Evolutionary conservation across 208 protist genomes (phyloP).

Genomic region (Wallacemonas sp.): DNA sequence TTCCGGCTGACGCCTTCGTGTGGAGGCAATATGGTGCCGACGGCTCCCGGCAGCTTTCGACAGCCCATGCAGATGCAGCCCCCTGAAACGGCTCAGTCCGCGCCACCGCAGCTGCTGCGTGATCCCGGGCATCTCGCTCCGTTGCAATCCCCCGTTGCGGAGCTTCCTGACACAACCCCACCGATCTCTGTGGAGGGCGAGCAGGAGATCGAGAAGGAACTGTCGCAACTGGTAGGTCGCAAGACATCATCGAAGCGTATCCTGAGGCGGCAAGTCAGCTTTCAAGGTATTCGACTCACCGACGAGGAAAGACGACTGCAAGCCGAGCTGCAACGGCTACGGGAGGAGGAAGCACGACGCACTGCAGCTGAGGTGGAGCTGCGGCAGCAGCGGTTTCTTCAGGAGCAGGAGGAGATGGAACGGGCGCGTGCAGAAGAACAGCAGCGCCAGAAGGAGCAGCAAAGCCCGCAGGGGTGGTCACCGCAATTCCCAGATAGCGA

Average conservation of each 20-base stretch:
- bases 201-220: constrained; percentile 11
- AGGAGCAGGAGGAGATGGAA: neutral
- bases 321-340: constrained; percentile 6
- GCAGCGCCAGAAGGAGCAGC: constrained; percentile 4
- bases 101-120: neutral
- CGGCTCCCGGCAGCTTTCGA: neutral
- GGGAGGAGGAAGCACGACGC: neutral
- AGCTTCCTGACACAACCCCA: neutral
- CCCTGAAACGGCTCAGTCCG: neutral
- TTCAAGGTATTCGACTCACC: constrained; percentile 7
- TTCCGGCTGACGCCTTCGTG: neutral
- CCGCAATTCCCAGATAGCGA: neutral
- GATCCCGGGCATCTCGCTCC: constrained; percentile 4
- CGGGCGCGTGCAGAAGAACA: neutral
- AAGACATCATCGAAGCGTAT: constrained; percentile 8
- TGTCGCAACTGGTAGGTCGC: constrained; percentile 6
- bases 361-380: neutral
- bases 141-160: neutral
- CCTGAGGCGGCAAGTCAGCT: constrained; percentile 3
- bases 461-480: neutral
- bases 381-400: neutral
- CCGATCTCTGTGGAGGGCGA: neutral
- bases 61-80: neutral
- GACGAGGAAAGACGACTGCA: constrained; percentile 10
- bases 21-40: neutral